Evolutionary conservation across 1,284 basidiomycete genomes (phyloP).

Genomic region (Calocybe gambosa): DNA sequence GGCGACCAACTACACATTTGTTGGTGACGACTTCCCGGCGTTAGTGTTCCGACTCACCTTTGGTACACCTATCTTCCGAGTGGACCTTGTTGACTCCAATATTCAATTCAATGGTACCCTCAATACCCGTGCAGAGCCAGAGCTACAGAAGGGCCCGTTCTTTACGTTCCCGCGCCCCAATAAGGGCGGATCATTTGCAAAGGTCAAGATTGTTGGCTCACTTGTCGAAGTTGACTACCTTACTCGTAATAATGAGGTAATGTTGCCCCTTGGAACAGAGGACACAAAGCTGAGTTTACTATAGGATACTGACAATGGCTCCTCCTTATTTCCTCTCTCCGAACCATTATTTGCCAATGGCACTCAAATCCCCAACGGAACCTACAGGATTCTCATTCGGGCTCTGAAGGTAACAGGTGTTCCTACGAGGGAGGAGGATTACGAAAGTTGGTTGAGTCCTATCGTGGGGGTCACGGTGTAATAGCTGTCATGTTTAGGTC

Average conservation of each 20-base stretch:
- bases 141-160: slow-evolving; percentile 15
- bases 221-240: slow-evolving; percentile 27
- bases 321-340: slow-evolving; percentile 32
- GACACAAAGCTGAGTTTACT: neutral
- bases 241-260: slow-evolving; percentile 31
- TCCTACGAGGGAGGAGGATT: slow-evolving; percentile 45
- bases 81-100: slow-evolving; percentile 30
- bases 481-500: neutral
- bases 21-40: slow-evolving; percentile 35
- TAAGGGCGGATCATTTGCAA: slow-evolving; percentile 25
- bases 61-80: slow-evolving; percentile 44
- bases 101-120: slow-evolving; percentile 28
- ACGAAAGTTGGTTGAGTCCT: slow-evolving; percentile 49
- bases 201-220: slow-evolving; percentile 29
- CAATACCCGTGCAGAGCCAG: slow-evolving; percentile 17
- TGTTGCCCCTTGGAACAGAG: neutral
- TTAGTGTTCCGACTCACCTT: slow-evolving; percentile 44
- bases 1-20: slow-evolving; percentile 49
- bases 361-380: slow-evolving; percentile 52
- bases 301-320: slow-evolving; percentile 25
- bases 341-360: slow-evolving; percentile 48
- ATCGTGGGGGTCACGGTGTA: slow-evolving; percentile 25
- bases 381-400: slow-evolving; percentile 54
- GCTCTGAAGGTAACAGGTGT: slow-evolving; percentile 56
- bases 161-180: slow-evolving; percentile 27